A percentile compares a stretch with the other conserved stretches of the same genome.
These are phyloP conservation scores for Centella asiatica DNA, from an alignment of 129 eudicot genomes.

Conservation along the genomic window DNA sequence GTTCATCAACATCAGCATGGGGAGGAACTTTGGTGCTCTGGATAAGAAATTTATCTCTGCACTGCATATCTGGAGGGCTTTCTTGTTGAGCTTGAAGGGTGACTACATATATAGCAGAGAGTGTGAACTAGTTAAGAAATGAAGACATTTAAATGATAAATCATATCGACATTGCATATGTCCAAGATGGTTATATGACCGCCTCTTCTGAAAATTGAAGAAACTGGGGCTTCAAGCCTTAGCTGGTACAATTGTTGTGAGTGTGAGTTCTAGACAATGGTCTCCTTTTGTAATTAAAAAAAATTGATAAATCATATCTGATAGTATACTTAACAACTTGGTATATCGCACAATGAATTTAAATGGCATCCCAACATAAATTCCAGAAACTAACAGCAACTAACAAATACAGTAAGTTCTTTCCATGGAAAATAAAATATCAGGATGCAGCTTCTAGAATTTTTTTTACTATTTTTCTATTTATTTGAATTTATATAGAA, in stretches of 20 bases:
- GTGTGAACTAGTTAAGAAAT: conserved; percentile 12
- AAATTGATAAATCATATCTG: too few relatives aligned
- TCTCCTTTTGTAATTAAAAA: too few relatives aligned
- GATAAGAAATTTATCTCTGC: conserved; percentile 83
- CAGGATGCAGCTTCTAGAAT: neutral
- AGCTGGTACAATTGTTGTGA: too few relatives aligned
- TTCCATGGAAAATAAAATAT: neutral
- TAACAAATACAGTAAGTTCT: neutral
- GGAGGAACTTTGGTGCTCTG: conserved; percentile 69
- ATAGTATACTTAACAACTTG: too few relatives aligned
- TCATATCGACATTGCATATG: neutral
- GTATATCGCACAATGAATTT: neutral
- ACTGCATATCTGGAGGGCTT: conserved; percentile 85
- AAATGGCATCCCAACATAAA: too few relatives aligned
- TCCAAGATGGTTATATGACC: too few relatives aligned
- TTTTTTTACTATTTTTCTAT: neutral
- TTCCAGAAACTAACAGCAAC: neutral
- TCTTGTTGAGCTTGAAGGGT: conserved; percentile 88
- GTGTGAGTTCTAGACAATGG: too few relatives aligned
- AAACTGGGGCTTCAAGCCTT: too few relatives aligned
- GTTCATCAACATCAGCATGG: conserved; percentile 57
- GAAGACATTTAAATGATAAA: neutral
- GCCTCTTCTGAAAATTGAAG: too few relatives aligned
- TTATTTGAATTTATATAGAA: neutral
- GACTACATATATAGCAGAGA: conserved; percentile 34